phyloP scores from a whole-genome alignment of 2,329 filamentous ascomycete species.

The Seiridium cupressi region DNA sequence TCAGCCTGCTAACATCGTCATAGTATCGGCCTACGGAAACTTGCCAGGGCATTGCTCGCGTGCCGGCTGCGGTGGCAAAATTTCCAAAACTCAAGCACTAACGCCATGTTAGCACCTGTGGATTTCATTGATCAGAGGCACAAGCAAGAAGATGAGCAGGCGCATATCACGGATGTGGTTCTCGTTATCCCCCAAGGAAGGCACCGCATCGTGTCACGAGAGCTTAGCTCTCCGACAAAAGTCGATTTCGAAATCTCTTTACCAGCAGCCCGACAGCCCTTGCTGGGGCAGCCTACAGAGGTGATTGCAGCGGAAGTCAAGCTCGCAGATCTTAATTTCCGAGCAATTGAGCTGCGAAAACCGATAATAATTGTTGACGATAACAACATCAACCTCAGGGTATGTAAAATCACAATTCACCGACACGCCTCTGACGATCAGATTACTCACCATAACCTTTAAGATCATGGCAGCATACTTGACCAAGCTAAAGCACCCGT shows the following conservation, averaged over 20 bases:
- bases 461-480: slow-evolving; percentile 28
- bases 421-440: neutral
- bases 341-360: neutral
- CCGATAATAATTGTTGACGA: slow-evolving; percentile 36
- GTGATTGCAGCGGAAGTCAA: neutral
- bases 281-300: neutral
- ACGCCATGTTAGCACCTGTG: neutral
- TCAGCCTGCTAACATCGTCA: neutral
- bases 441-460: neutral
- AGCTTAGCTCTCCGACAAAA: neutral
- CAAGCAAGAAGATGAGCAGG: no score
- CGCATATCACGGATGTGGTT: no score
- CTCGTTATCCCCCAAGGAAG: no score
- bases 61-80: neutral
- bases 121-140: no score
- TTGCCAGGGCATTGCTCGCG: neutral
- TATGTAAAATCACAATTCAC: neutral
- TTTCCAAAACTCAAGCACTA: neutral
- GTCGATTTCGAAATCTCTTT: neutral
- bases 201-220: no score
- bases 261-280: neutral
- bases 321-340: neutral
- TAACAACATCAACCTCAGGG: slow-evolving; percentile 35
- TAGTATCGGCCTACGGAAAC: neutral
- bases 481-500: slow-evolving; percentile 28